A percentile compares a stretch with the other conserved stretches of the same genome.
These are phyloP conservation scores for Sonneratia alba DNA, from an alignment of 345 rosid species.

Conservation along the genomic window DNA sequence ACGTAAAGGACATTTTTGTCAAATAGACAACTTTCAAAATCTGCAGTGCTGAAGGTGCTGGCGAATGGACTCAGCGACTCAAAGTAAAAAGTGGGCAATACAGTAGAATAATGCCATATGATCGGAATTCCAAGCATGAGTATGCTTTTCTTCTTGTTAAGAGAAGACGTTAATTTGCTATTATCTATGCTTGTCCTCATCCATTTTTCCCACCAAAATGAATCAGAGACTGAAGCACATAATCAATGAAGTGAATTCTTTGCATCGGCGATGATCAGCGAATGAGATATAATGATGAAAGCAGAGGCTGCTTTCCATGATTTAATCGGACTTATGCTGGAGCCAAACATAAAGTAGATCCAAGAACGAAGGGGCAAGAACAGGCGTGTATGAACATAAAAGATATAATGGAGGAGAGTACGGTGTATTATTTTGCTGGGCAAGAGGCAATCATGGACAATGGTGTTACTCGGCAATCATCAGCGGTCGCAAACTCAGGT, in stretches of 20 bases:
- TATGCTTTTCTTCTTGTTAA: no score
- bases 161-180: no score
- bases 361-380: background rate
- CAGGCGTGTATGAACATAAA: background rate
- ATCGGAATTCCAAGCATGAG: no score
- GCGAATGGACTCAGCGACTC: no score
- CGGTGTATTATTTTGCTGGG: slow-evolving; percentile 43
- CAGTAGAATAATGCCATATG: no score
- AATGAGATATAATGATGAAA: slow-evolving; percentile 3
- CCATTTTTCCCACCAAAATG: slow-evolving; percentile 6
- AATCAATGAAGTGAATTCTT: background rate
- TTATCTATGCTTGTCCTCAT: no score
- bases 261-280: slow-evolving; percentile 4
- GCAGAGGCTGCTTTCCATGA: slow-evolving; percentile 4
- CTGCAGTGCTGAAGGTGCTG: no score
- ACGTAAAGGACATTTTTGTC: no score
- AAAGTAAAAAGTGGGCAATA: no score
- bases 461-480: slow-evolving; percentile 38
- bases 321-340: slow-evolving; percentile 3
- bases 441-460: slow-evolving; percentile 61
- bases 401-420: slow-evolving; percentile 24
- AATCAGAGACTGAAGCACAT: slow-evolving; percentile 10
- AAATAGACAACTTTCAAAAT: no score
- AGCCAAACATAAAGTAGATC: slow-evolving; percentile 7
- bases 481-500: slow-evolving; percentile 50